Percentiles rank a stretch among this genome's conserved stretches.
Evolutionary conservation across 352 stramenopile species (phyloP).

Genomic region (Phytophthora fragariae): DNA sequence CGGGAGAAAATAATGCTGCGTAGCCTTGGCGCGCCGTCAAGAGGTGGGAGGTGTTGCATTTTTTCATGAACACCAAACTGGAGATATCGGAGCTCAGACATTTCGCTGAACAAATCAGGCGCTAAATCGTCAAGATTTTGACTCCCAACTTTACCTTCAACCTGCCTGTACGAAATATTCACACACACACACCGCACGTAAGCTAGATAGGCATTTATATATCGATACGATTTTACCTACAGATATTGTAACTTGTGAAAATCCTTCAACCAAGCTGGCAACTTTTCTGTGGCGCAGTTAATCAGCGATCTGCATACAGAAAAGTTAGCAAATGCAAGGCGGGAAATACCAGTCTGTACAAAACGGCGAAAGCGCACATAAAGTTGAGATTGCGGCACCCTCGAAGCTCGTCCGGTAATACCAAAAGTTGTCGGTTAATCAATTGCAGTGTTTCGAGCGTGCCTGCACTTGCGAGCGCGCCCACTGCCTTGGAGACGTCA

Average conservation of each 20-base stretch:
- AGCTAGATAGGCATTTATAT: background rate
- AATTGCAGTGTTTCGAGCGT: constrained; percentile 40
- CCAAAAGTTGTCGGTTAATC: constrained; percentile 35
- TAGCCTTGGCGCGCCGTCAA: constrained; percentile 36
- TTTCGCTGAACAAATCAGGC: constrained; percentile 31
- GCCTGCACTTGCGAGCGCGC: constrained; percentile 26
- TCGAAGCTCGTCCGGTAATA: constrained; percentile 36
- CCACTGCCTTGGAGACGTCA: constrained; percentile 35
- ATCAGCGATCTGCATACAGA: constrained; percentile 29
- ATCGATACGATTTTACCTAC: constrained; percentile 17
- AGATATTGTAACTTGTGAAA: constrained; percentile 49
- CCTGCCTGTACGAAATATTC: constrained; percentile 27
- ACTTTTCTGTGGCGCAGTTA: constrained; percentile 29
- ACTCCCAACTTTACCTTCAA: constrained; percentile 37
- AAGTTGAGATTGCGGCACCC: constrained; percentile 38
- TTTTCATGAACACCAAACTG: constrained; percentile 37
- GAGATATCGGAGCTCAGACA: constrained; percentile 39
- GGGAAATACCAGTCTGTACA: background rate
- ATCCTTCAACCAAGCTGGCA: constrained; percentile 35
- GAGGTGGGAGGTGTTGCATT: constrained; percentile 29
- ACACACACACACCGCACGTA: background rate
- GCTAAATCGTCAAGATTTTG: constrained; percentile 34
- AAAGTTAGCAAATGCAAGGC: background rate
- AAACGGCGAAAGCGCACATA: constrained; percentile 32
- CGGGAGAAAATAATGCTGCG: constrained; percentile 36